Evolutionary conservation across 2,329 filamentous ascomycete genomes (phyloP).

Genomic region (Corinectria fuckeliana): DNA sequence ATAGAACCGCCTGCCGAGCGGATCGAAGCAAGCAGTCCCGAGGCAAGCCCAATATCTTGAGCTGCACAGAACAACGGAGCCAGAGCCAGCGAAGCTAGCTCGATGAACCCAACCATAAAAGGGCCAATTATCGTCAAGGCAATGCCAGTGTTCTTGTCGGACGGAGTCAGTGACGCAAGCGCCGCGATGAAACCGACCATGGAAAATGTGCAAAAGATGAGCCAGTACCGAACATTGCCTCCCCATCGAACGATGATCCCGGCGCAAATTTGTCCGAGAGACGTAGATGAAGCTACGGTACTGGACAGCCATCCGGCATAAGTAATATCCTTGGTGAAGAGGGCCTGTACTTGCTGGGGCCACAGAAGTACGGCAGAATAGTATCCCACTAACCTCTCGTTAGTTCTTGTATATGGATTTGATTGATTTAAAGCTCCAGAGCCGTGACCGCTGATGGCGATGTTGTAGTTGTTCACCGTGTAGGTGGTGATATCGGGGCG

Average conservation of each 20-base stretch:
- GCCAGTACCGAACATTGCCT: conserved; percentile 45
- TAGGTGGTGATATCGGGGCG: too few relatives aligned
- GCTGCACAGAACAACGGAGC: conserved; percentile 47
- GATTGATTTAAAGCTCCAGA: too few relatives aligned
- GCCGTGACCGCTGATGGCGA: too few relatives aligned
- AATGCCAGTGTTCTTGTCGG: conserved; percentile 41
- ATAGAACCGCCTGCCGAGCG: conserved; percentile 47
- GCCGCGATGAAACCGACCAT: conserved; percentile 47
- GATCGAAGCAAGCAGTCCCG: conserved; percentile 48
- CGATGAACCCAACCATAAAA: conserved; percentile 47
- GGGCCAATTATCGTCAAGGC: conserved; percentile 46
- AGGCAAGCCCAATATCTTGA: conserved; percentile 49
- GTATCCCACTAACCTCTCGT: conserved; percentile 16
- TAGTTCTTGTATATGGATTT: neutral
- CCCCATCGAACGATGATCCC: conserved; percentile 43
- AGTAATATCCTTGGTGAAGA: conserved; percentile 44
- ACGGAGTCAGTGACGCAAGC: conserved; percentile 43
- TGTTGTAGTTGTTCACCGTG: too few relatives aligned
- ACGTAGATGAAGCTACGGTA: conserved; percentile 44
- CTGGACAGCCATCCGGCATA: conserved; percentile 48
- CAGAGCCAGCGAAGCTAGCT: conserved; percentile 43
- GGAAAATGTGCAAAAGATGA: conserved; percentile 45
- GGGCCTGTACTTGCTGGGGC: conserved; percentile 44
- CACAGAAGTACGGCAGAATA: conserved; percentile 42
- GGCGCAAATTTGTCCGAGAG: conserved; percentile 43